phyloP scores from a whole-genome alignment of 1,284 basidiomycete species.

The Naganishia albida region DNA sequence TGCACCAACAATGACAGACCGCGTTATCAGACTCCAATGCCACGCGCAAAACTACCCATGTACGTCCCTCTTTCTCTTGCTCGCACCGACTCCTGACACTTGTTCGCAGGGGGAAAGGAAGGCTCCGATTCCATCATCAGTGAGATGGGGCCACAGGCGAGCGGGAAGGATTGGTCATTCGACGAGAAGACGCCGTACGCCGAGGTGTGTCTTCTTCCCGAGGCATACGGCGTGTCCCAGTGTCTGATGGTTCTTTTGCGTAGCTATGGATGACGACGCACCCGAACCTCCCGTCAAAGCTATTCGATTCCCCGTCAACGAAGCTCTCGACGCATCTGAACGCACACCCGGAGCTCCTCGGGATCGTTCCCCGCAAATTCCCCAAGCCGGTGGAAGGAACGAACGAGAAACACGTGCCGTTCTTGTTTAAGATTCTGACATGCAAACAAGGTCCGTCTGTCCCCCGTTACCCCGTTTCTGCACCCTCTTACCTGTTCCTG shows the following conservation, averaged over 20 bases:
- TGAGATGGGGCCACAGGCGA: conserved; percentile 38
- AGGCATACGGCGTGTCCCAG: too few relatives aligned
- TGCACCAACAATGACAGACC: conserved; percentile 9
- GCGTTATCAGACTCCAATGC: conserved; percentile 6
- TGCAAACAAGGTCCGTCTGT: conserved; percentile 41
- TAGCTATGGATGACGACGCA: conserved; percentile 48
- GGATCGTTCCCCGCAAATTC: conserved; percentile 37
- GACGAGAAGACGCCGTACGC: conserved; percentile 41
- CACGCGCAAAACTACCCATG: conserved; percentile 23
- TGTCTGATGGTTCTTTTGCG: neutral
- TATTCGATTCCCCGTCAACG: conserved; percentile 33
- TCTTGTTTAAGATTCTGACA: conserved; percentile 47
- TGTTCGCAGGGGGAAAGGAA: conserved; percentile 39
- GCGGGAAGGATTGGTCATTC: conserved; percentile 36
- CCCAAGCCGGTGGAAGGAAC: conserved; percentile 38
- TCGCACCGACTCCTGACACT: neutral
- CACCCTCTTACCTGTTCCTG: neutral
- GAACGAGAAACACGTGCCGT: conserved; percentile 42
- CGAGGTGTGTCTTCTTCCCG: conserved; percentile 35
- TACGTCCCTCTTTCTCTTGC: neutral
- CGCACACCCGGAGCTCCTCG: conserved; percentile 36
- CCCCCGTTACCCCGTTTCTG: neutral
- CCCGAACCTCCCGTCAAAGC: conserved; percentile 41
- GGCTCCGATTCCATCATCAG: conserved; percentile 41
- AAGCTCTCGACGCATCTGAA: conserved; percentile 32